Percentiles rank a stretch among this genome's conserved stretches.
Evolutionary conservation across 2,329 filamentous ascomycete genomes (phyloP).

Genomic region (Colletotrichum costaricense): DNA sequence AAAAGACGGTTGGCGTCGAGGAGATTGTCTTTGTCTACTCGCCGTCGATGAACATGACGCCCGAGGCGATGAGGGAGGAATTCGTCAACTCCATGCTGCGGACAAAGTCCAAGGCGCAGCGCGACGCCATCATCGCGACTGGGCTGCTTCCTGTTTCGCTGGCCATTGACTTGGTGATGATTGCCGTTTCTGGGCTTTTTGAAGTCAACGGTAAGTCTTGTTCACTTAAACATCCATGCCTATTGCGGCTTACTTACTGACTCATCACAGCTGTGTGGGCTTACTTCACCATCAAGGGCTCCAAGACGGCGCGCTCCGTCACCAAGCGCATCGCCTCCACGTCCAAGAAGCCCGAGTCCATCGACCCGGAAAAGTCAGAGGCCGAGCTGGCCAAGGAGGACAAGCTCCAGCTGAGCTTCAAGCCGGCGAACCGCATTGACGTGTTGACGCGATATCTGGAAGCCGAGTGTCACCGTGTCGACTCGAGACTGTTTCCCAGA

Average conservation of each 20-base stretch:
- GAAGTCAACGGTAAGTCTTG: constrained; percentile 28
- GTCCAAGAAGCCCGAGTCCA: constrained; percentile 27
- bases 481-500: constrained; percentile 22
- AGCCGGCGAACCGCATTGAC: constrained; percentile 21
- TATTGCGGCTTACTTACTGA: not conserved
- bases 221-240: too few species aligned
- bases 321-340: constrained; percentile 28
- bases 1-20: constrained; percentile 32
- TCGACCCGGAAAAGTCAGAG: constrained; percentile 24
- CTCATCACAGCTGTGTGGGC: constrained; percentile 13
- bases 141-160: constrained; percentile 23
- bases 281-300: constrained; percentile 33
- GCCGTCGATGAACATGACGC: constrained; percentile 33
- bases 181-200: constrained; percentile 25
- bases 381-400: constrained; percentile 31
- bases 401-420: constrained; percentile 27
- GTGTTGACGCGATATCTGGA: constrained; percentile 23
- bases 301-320: constrained; percentile 31
- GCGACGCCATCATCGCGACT: constrained; percentile 32
- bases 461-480: constrained; percentile 29
- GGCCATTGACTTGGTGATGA: constrained; percentile 25
- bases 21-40: constrained; percentile 33
- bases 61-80: constrained; percentile 28
- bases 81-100: constrained; percentile 32
- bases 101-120: constrained; percentile 33